Base-by-base conservation (phyloP, 106 monocot species). In the Vanilla planifolia region DNA sequence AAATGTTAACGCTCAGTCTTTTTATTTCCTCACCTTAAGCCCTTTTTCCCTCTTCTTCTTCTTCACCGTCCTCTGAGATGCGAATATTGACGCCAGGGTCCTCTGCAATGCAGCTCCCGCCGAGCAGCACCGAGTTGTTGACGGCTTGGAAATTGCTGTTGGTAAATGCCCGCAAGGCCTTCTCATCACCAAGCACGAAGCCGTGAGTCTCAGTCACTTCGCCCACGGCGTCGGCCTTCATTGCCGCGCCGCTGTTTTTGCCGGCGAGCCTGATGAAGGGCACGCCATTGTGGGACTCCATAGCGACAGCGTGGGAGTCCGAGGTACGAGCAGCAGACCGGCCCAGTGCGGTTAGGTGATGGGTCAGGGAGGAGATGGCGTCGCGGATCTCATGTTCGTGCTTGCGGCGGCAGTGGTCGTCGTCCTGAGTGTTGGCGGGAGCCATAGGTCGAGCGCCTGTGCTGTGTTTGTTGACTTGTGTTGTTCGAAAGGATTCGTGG, bases 131-230 rank as follows among this genome's bases (percentile, higher is more conserved):
- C 24, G 57, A 56, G 57, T 67, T 67, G 43, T 67, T 67, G 27
- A 67, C 56, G 15, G 57, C 42, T 39, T 67, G 67, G 33, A 33
- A 67, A 51, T 58, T 67, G 27, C 57, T 67, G 37, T 67, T 67
- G 3, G 67, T 47, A 26, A 32, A 67, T 29, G 57, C 41, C 9
- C 30, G 43, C 27, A 57, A 13, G 0, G 17, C 20, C 39, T 67
- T 42, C 13, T 57, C 43, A 14, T 27, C 48, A 2, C 46, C 29
- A 4, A 33, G 5, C 3, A 42, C 3, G 19, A 22, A 3, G 33
- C 33, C 59, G 19, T 59, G 44, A 0, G 43, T 50, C 4, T 33
- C 23, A 2, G 1, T 20, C 22, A 21, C 60, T 11, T 60, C 69
- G 13, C 19, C 8, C 0, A 33, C 3, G 3, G 21, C 13, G 14